A percentile compares a stretch with the other conserved stretches of the same genome.
phyloP scores from a whole-genome alignment of 495 filamentous ascomycete species.

The Lepidopterella palustris region DNA sequence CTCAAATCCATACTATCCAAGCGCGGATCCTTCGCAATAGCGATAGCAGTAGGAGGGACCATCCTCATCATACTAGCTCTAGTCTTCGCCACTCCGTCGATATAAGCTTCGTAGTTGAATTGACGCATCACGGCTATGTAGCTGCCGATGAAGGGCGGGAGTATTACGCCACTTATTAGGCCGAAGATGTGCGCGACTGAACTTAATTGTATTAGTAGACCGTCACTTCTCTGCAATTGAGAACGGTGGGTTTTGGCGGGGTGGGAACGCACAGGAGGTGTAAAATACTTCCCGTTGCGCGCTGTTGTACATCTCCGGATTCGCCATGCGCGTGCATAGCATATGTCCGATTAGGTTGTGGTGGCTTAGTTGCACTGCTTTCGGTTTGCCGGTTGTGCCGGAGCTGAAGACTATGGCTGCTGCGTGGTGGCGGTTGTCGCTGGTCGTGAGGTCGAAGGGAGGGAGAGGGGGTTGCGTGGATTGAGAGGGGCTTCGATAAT shows the following conservation, averaged over 20 bases:
- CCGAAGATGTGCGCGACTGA: background rate
- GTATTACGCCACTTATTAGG: background rate
- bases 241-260: too few relatives aligned
- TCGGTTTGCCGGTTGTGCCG: constrained; percentile 16
- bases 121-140: background rate
- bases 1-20: constrained; percentile 13
- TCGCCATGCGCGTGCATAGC: constrained; percentile 2
- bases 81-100: background rate
- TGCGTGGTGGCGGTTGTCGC: constrained; percentile 3
- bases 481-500: background rate
- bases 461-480: constrained; percentile 3
- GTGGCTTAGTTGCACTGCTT: constrained; percentile 17
- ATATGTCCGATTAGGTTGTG: constrained; percentile 17
- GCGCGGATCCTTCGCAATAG: constrained; percentile 7
- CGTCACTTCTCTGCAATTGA: background rate
- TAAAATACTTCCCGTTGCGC: constrained; percentile 15
- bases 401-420: constrained; percentile 16
- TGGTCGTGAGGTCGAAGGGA: constrained; percentile 6
- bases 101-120: background rate
- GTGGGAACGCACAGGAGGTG: constrained; percentile 4
- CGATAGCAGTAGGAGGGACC: constrained; percentile 15
- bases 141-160: background rate
- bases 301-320: constrained; percentile 10
- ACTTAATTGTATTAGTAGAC: background rate
- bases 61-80: background rate